phyloP scores from a whole-genome alignment of 345 rosid genomes.

The Acer campestre region DNA sequence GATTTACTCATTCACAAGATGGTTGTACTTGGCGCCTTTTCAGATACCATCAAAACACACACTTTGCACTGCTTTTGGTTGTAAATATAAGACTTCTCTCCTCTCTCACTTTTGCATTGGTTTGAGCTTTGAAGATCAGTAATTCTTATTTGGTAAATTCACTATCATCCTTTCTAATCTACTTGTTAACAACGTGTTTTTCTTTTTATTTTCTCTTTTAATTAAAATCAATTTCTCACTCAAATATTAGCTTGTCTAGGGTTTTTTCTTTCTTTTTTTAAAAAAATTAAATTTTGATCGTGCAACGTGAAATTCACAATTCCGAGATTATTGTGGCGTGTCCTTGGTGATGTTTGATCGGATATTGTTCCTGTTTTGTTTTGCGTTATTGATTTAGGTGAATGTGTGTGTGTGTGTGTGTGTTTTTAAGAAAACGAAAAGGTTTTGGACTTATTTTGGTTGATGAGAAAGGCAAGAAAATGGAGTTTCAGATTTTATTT shows the following conservation, averaged over 20 bases:
- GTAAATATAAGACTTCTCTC: no score
- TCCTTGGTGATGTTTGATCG: not conserved
- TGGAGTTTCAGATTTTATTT: not conserved
- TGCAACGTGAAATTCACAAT: not conserved
- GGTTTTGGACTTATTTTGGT: constrained; percentile 1
- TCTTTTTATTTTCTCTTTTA: no score
- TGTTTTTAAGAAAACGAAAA: no score
- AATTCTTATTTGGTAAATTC: not conserved
- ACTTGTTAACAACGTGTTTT: no score
- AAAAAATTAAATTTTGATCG: not conserved
- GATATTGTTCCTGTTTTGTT: not conserved
- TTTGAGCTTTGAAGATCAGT: not conserved
- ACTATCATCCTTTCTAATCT: no score
- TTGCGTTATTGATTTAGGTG: not conserved
- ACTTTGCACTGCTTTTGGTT: not conserved
- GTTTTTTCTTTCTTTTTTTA: no score
- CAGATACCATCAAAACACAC: not conserved
- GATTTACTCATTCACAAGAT: not conserved
- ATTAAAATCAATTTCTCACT: not conserved
- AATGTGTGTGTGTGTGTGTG: not conserved
- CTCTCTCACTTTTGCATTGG: not conserved
- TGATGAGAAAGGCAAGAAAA: not conserved
- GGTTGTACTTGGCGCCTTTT: not conserved
- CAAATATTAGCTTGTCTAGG: not conserved
- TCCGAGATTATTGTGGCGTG: not conserved